Evolutionary conservation across 2,329 filamentous ascomycete species (phyloP), one percentile per base, ranked within the genome.

Genomic region (Incumbomyces delicatus): DNA sequence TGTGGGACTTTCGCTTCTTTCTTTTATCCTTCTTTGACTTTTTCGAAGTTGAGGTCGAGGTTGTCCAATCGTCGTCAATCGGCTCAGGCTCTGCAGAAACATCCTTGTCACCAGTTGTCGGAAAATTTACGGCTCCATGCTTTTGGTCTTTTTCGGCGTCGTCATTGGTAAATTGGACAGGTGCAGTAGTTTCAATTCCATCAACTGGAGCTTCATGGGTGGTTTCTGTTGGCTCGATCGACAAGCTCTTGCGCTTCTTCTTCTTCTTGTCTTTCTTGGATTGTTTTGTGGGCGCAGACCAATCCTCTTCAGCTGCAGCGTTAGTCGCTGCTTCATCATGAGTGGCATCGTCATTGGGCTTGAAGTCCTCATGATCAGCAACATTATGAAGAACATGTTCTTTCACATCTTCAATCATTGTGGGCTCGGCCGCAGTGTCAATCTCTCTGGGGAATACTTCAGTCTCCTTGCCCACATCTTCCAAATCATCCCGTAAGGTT

Each of bases 11-110:
- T 27, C 37, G 22, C 16, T 41, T 47, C 34, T 49, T 49, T 44
- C 43, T 51, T 44, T 47, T 51, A 16, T 41, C 41, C 33, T 51
- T 51, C 46, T 51, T 48, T 8, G 32, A 38, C 38, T 40, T 40
- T 29, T 29, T 40, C 20, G 38, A 40, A 20, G 38, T 27, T 27
- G 38, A 22, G 10, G 34, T 20, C n/a, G 32, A 32, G 20, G 20
- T 16, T 13, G 17, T 18, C 38, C 38, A 40, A 12, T 40, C 38
- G n/a, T 40, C 38, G 8, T 22, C 20, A 27, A 13, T 18, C 11
- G 20, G 38, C 2, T 22, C 38, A 27, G 8, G 22, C 22, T 27
- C 22, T 27, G 22, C 22, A 27, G 22, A 5, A 27, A 8, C 22
- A 27, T 27, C 22, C 8, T 8, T 27, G 22, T 27, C 22, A 27